Evolutionary conservation across 768 basidiomycete genomes (phyloP).

Genomic region (Phlebiopsis flavidoalba): DNA sequence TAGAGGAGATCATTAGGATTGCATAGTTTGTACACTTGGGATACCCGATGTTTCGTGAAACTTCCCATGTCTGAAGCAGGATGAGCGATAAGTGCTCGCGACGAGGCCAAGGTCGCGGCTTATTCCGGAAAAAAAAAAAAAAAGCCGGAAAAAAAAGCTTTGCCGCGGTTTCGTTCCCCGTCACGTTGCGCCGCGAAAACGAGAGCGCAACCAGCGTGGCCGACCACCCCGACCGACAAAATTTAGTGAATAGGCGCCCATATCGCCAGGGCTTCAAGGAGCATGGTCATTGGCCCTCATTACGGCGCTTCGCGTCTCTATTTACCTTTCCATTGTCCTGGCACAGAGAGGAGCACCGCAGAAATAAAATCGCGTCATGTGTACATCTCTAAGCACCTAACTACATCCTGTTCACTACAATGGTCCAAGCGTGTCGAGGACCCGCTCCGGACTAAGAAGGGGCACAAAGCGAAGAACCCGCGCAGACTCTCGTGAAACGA

Average conservation of each 20-base stretch:
- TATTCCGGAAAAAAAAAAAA: too few species aligned
- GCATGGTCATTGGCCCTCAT: neutral
- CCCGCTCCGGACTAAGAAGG: neutral
- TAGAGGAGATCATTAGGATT: neutral
- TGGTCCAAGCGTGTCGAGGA: neutral
- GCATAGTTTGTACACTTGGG: neutral
- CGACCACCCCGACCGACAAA: conserved; percentile 4
- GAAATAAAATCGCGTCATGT: neutral
- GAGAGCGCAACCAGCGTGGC: neutral
- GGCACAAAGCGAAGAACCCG: neutral
- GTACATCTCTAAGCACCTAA: neutral
- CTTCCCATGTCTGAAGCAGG: conserved; percentile 38
- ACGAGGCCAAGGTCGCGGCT: neutral
- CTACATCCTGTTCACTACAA: neutral
- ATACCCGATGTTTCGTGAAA: conserved; percentile 54
- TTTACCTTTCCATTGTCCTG: neutral
- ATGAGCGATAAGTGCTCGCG: neutral
- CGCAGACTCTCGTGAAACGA: neutral
- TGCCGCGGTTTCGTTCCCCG: neutral
- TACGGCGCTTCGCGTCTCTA: neutral
- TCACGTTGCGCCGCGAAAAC: neutral
- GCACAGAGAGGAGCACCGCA: neutral
- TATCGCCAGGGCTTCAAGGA: neutral
- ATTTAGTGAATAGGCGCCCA: conserved; percentile 7
- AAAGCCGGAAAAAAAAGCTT: too few species aligned